Conservation (phyloP, 371 early-diverging fungal species). For the Mortierella sp. region DNA sequence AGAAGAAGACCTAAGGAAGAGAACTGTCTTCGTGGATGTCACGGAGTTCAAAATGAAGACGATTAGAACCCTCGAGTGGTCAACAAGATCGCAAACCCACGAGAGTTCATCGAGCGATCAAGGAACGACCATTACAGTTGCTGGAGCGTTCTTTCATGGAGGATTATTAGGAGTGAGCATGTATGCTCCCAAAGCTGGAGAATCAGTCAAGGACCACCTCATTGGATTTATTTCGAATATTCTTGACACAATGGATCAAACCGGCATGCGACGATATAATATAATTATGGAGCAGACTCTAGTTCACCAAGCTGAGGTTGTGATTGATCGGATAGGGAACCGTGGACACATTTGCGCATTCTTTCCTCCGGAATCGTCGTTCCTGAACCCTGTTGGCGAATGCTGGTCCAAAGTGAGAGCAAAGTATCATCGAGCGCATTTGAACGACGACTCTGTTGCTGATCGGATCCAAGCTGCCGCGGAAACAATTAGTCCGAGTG, state of each 20-base stretch:
- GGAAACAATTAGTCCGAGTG: neutral
- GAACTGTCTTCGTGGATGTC: neutral
- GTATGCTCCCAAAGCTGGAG: neutral
- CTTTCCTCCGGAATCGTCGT: neutral
- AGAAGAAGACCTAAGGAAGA: neutral
- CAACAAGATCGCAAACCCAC: neutral
- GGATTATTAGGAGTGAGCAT: neutral
- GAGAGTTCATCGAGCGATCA: neutral
- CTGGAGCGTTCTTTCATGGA: neutral
- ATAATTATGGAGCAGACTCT: neutral
- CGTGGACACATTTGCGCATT: neutral
- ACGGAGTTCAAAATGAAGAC: neutral
- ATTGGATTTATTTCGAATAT: neutral
- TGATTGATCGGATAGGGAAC: neutral
- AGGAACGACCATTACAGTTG: neutral
- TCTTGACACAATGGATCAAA: neutral
- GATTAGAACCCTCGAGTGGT: neutral
- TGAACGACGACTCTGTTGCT: neutral
- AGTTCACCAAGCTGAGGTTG: neutral
- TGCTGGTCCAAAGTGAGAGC: neutral
- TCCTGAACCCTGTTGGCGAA: neutral
- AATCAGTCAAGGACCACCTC: neutral
- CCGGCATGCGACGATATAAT: neutral
- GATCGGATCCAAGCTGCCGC: neutral
- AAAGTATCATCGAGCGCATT: neutral